Evolutionary conservation across 1,284 basidiomycete genomes (phyloP).

Genomic region (Cryptococcus hybrid): DNA sequence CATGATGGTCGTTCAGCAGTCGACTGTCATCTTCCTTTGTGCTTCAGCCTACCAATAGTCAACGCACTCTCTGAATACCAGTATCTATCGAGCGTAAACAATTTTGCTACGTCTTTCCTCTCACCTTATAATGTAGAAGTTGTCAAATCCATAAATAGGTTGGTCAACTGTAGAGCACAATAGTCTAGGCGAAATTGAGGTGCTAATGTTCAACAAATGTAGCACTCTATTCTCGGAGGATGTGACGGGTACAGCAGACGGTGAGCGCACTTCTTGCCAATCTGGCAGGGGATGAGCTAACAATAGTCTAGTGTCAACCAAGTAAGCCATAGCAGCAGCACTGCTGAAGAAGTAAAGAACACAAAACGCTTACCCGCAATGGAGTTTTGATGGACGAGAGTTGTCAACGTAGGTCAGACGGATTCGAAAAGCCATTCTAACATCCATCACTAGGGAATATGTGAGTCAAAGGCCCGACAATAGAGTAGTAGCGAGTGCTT

Average conservation of each 20-base stretch:
- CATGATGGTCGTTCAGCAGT: no score
- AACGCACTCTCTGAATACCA: neutral
- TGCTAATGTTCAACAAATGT: neutral
- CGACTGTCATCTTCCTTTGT: neutral
- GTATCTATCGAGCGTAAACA: slow-evolving; percentile 1
- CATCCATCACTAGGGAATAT: slow-evolving; percentile 5
- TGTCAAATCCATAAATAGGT: slow-evolving; percentile 17
- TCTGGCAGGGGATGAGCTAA: neutral
- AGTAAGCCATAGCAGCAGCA: slow-evolving; percentile 5
- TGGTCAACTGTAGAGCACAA: neutral
- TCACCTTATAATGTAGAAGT: slow-evolving; percentile 15
- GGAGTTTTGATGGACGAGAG: slow-evolving; percentile 17
- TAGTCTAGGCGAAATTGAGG: neutral
- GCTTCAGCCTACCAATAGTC: neutral
- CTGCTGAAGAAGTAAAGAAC: no score
- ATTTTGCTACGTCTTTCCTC: slow-evolving; percentile 17
- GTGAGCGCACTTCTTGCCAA: slow-evolving; percentile 10
- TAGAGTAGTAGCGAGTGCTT: neutral
- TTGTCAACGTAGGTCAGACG: slow-evolving; percentile 12
- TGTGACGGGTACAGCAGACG: slow-evolving; percentile 19
- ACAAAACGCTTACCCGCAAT: no score
- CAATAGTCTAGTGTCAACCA: slow-evolving; percentile 7
- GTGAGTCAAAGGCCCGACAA: neutral
- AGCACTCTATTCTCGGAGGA: slow-evolving; percentile 25
- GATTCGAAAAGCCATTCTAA: neutral